Percentiles rank a stretch among this genome's conserved stretches.
Evolutionary conservation across 1,139 yeast genomes (phyloP).

Genomic region (Yamadazyma trypodendri): DNA sequence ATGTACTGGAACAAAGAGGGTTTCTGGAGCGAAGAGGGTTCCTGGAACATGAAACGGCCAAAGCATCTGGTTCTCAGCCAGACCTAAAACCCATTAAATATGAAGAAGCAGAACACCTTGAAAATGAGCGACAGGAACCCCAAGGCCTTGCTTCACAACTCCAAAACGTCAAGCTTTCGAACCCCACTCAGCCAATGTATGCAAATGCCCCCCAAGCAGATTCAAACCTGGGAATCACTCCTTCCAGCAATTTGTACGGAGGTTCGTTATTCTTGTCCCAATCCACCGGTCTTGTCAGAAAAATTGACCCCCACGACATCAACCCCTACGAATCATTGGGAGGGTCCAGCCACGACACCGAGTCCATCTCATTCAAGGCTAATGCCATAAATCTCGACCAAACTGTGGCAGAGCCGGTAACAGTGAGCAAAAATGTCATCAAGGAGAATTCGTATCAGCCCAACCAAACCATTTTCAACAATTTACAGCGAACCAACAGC

Average conservation of each 20-base stretch:
- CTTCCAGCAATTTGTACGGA: constrained; percentile 37
- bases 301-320: constrained; percentile 25
- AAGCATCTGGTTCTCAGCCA: too few relatives aligned
- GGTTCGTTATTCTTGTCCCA: constrained; percentile 46
- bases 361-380: constrained; percentile 37
- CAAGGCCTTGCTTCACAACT: too few relatives aligned
- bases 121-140: too few relatives aligned
- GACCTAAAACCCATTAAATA: too few relatives aligned
- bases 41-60: too few relatives aligned
- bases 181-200: background rate
- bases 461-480: constrained; percentile 44
- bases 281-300: constrained; percentile 43
- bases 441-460: constrained; percentile 45
- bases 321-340: constrained; percentile 14
- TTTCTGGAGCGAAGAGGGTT: too few relatives aligned
- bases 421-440: constrained; percentile 32
- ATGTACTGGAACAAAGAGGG: too few relatives aligned
- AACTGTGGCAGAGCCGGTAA: constrained; percentile 34
- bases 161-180: background rate
- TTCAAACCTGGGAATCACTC: constrained; percentile 16
- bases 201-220: constrained; percentile 21
- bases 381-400: constrained; percentile 26
- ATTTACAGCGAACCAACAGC: constrained; percentile 40
- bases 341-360: constrained; percentile 22
- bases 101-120: too few relatives aligned